Conservation (phyloP, 352 stramenopile species). For the Phytophthora aleatoria region DNA sequence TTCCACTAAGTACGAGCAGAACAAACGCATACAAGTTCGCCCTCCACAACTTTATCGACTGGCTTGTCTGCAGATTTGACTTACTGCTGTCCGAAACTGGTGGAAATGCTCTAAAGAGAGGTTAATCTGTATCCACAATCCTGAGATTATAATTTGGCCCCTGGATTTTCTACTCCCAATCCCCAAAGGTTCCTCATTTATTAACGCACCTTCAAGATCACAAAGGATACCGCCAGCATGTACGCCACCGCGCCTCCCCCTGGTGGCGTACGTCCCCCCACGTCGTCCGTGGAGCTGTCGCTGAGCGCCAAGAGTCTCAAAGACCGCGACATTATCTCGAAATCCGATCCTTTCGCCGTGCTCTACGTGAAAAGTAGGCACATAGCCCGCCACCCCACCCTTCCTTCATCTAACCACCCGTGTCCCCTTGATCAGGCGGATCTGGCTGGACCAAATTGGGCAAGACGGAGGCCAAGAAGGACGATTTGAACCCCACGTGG, state of each 20-base stretch:
- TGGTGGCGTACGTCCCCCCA: slow-evolving; percentile 33
- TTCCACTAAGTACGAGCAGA: too few species aligned
- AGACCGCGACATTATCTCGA: slow-evolving; percentile 86
- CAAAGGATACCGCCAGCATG: slow-evolving; percentile 11
- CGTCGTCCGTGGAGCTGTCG: slow-evolving; percentile 79
- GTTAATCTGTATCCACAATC: background rate
- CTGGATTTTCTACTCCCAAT: slow-evolving; percentile 5
- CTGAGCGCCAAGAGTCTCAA: slow-evolving; percentile 82
- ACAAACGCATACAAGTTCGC: too few species aligned
- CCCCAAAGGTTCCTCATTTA: background rate
- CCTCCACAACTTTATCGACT: too few species aligned
- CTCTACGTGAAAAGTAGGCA: slow-evolving; percentile 51
- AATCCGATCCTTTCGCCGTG: slow-evolving; percentile 88
- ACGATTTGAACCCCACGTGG: slow-evolving; percentile 82
- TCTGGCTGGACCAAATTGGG: slow-evolving; percentile 70
- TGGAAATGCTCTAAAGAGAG: too few species aligned
- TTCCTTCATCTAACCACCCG: slow-evolving; percentile 1
- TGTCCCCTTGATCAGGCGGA: slow-evolving; percentile 36
- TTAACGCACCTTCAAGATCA: slow-evolving; percentile 22
- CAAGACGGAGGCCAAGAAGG: slow-evolving; percentile 79
- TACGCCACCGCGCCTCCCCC: slow-evolving; percentile 19
- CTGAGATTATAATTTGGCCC: background rate
- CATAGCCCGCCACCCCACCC: background rate
- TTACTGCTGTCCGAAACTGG: too few species aligned
- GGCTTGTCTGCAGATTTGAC: too few species aligned